Conservation (phyloP, 2,329 filamentous ascomycete species). For the Trichoderma brevicompactum region DNA sequence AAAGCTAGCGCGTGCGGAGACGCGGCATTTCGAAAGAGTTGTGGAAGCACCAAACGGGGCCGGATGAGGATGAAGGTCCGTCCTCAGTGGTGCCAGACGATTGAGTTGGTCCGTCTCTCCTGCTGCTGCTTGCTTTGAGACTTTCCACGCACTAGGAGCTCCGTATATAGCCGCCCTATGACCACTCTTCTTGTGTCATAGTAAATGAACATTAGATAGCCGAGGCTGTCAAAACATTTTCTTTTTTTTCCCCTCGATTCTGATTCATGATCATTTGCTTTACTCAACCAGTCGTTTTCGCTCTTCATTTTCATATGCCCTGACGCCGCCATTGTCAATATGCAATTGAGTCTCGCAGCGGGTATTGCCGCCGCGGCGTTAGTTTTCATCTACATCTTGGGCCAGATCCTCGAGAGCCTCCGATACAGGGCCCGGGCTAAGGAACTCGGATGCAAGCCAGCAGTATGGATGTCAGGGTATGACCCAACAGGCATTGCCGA, state of each 20-base stretch:
- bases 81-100: not conserved
- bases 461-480: constrained; percentile 17
- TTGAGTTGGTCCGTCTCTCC: constrained; percentile 26
- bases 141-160: not conserved
- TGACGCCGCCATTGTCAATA: not conserved
- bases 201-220: not conserved
- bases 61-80: constrained; percentile 14
- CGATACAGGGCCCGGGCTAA: constrained; percentile 28
- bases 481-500: constrained; percentile 32
- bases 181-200: not conserved
- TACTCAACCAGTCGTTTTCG: not conserved
- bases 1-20: constrained; percentile 20
- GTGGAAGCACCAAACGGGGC: constrained; percentile 8
- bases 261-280: not conserved
- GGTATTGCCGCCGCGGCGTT: constrained; percentile 22
- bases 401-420: constrained; percentile 17
- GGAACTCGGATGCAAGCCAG: constrained; percentile 33
- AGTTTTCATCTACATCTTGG: constrained; percentile 28
- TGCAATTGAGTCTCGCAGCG: constrained; percentile 13
- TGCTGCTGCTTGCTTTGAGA: not conserved
- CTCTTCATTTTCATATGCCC: not conserved
- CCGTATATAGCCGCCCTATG: constrained; percentile 19
- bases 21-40: not conserved
- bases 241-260: not conserved
- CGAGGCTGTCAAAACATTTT: not conserved